phyloP scores from a whole-genome alignment of 2,329 filamentous ascomycete species.

The Aspergillus novofumigatus region DNA sequence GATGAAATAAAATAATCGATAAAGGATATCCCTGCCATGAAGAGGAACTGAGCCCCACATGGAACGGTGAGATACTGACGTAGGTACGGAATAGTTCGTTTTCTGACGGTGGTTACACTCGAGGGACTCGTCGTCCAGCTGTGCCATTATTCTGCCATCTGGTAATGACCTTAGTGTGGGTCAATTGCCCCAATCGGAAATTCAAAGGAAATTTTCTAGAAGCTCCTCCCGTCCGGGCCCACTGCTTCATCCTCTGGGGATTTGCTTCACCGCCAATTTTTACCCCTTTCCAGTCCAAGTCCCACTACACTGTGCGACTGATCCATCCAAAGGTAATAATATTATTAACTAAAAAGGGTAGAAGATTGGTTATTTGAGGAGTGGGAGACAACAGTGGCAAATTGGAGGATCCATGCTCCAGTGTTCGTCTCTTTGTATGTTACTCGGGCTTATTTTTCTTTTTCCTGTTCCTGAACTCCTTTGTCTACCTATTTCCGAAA shows the following conservation, averaged over 20 bases:
- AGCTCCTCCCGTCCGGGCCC: conserved; percentile 3
- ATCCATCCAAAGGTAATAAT: background rate
- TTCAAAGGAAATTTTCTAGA: conserved; percentile 24
- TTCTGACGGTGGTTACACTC: conserved; percentile 8
- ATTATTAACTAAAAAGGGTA: background rate
- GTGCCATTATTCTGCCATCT: conserved; percentile 11
- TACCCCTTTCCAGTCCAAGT: background rate
- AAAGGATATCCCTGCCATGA: conserved; percentile 19
- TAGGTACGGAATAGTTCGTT: conserved; percentile 16
- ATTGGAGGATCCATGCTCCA: background rate
- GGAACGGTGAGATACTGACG: conserved; percentile 10
- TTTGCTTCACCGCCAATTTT: background rate
- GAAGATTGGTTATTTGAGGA: background rate
- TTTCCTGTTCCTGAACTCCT: background rate
- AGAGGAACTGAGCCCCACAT: conserved; percentile 18
- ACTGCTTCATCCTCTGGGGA: background rate
- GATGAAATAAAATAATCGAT: conserved; percentile 3
- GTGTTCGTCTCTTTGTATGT: background rate
- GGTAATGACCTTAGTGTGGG: background rate
- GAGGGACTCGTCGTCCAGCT: conserved; percentile 9
- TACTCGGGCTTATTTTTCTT: background rate
- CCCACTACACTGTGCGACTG: background rate
- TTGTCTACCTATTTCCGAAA: background rate
- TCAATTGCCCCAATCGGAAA: conserved; percentile 17
- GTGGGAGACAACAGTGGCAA: background rate